phyloP scores from a whole-genome alignment of 768 basidiomycete genomes.

The Tricholomella constricta region DNA sequence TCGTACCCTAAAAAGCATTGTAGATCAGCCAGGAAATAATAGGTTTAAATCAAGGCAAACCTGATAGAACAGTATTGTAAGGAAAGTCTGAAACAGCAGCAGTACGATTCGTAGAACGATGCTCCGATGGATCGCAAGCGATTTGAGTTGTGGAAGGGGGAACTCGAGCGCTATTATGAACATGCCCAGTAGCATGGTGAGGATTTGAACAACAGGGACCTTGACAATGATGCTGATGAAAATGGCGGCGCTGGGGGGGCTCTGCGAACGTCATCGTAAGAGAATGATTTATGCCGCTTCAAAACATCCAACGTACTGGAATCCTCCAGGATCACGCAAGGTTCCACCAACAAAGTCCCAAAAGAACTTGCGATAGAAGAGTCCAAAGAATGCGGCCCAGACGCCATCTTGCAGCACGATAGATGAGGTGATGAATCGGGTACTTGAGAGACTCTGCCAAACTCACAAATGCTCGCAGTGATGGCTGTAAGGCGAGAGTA shows the following conservation, averaged over 20 bases:
- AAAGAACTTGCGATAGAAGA: slow-evolving; percentile 92
- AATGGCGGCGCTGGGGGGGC: slow-evolving; percentile 57
- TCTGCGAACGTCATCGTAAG: slow-evolving; percentile 34
- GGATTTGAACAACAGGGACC: slow-evolving; percentile 69
- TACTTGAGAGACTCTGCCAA: not conserved
- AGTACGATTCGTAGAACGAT: slow-evolving; percentile 61
- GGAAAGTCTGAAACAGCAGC: slow-evolving; percentile 62
- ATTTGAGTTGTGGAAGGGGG: slow-evolving; percentile 62
- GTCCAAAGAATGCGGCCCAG: slow-evolving; percentile 80
- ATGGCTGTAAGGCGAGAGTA: slow-evolving; percentile 70
- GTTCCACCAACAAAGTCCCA: slow-evolving; percentile 92
- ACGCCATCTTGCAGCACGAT: slow-evolving; percentile 56
- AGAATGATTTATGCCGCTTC: not conserved
- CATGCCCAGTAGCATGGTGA: slow-evolving; percentile 63
- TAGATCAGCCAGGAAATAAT: slow-evolving; percentile 2
- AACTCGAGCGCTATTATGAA: slow-evolving; percentile 69
- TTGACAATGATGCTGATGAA: slow-evolving; percentile 81
- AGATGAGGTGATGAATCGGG: slow-evolving; percentile 9
- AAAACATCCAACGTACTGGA: slow-evolving; percentile 57
- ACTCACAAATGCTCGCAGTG: slow-evolving; percentile 74
- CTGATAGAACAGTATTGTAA: slow-evolving; percentile 76
- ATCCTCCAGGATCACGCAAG: slow-evolving; percentile 74
- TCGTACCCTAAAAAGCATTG: slow-evolving; percentile 64
- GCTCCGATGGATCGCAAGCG: slow-evolving; percentile 63
- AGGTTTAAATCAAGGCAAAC: slow-evolving; percentile 35